Base-by-base conservation (phyloP, 169 alveolate genomes). In the Plasmodium cynomolgi region DNA sequence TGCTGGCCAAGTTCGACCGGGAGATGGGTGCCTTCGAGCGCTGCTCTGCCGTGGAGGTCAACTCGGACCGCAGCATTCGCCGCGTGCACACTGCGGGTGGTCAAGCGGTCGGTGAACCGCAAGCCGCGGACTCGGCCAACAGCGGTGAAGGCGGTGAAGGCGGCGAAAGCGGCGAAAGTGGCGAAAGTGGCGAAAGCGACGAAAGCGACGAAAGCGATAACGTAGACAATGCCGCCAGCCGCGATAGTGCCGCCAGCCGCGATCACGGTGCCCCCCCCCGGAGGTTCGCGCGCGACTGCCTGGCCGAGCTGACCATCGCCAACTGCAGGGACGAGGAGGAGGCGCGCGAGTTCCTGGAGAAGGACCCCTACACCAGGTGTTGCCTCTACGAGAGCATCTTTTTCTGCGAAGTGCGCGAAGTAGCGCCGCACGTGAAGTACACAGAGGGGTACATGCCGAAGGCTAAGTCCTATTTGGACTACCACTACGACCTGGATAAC, bases 361-460 rank as follows among this genome's bases (percentile, higher is more conserved):
- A 94, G 15, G 93, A 81, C 26, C 96, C 96, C 3, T 95, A 83
- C 39, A 90, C 93, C 17, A 92, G 96, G 71, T 86, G 84, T 23
- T 85, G 96, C 26, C 83, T 95, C 29, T 95, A 73, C 54, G 84
- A 79, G 5, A 92, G 96, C 54, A 77, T 91, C 39, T 91, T 95
- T 50, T 72, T 95, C n/a, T 58, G 90, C 33, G 95, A 92, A 33
- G 93, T 90, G 9, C 72, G 80, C 0, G 92, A 91, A 39, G 93
- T 95, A 15, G 94, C 80, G n/a, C 95, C 95, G 26, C 95, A 95
- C 77, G 74, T 83, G 8, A 11, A 91, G 31, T 83, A 86, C 54
- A 15, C 91, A 15, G 81, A 77, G 23, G 88, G 81, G 17, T 82
- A 83, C 73, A 73, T 93, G 37, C 96, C 96, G 20, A 84, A 84